Conservation (phyloP, 2,329 filamentous ascomycete genomes). For the Hypoxylon sp. region DNA sequence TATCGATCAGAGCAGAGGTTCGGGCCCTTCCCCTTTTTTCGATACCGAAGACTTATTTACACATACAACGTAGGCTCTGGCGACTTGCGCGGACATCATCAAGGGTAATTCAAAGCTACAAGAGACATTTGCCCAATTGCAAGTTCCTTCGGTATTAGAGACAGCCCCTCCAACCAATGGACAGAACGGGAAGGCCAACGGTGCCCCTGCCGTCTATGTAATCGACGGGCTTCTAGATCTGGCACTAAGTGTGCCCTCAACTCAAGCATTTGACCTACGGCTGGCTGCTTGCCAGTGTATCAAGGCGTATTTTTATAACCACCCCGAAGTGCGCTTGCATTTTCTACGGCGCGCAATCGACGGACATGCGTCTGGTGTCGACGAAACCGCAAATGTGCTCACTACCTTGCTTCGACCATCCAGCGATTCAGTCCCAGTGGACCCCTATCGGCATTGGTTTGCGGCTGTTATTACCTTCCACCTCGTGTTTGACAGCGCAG, state of each 20-base stretch:
- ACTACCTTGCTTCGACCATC: constrained; percentile 80
- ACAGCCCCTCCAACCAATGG: constrained; percentile 52
- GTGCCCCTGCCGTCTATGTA: constrained; percentile 79
- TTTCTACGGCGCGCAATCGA: constrained; percentile 91
- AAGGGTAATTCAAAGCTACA: constrained; percentile 83
- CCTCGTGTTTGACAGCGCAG: constrained; percentile 80
- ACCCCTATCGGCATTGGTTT: constrained; percentile 92
- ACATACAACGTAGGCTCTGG: constrained; percentile 68
- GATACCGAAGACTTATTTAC: constrained; percentile 41
- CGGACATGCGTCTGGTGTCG: constrained; percentile 79
- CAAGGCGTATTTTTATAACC: constrained; percentile 89
- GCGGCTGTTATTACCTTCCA: constrained; percentile 89
- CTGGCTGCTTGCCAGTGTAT: constrained; percentile 90
- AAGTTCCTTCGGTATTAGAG: constrained; percentile 73
- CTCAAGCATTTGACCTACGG: constrained; percentile 80
- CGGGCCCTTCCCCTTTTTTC: constrained; percentile 42
- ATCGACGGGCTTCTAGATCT: constrained; percentile 93
- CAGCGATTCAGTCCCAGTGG: constrained; percentile 70
- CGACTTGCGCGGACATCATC: constrained; percentile 89
- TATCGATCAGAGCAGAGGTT: constrained; percentile 82
- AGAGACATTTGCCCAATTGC: constrained; percentile 88
- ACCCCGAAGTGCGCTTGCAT: constrained; percentile 83
- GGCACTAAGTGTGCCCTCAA: constrained; percentile 74
- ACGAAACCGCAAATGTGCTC: constrained; percentile 89
- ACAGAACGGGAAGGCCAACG: constrained; percentile 59